Evolutionary conservation across 768 basidiomycete species (phyloP).

Genomic region (Phaeotremella skinneri): DNA sequence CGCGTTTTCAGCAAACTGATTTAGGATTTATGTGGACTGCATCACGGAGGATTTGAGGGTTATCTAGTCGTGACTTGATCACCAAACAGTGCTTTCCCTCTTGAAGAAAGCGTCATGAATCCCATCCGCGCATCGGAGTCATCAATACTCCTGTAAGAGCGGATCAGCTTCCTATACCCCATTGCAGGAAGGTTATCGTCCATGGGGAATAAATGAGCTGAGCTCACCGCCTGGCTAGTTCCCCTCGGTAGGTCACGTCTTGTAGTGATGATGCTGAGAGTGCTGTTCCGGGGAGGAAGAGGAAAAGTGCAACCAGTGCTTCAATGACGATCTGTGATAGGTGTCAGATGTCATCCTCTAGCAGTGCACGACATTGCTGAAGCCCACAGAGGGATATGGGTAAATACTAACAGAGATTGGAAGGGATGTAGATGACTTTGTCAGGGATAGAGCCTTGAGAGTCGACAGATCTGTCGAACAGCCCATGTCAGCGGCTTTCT

Average conservation of each 20-base stretch:
- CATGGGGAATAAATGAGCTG: neutral
- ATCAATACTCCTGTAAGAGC: constrained; percentile 25
- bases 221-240: constrained; percentile 43
- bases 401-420: constrained; percentile 40
- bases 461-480: constrained; percentile 43
- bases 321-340: constrained; percentile 41
- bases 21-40: no score
- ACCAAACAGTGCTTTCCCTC: constrained; percentile 33
- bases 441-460: constrained; percentile 40
- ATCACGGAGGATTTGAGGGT: no score
- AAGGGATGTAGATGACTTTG: constrained; percentile 20
- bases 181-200: neutral
- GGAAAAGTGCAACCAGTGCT: constrained; percentile 36
- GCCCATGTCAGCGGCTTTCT: neutral
- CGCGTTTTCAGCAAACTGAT: no score
- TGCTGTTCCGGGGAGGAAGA: constrained; percentile 46
- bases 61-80: no score
- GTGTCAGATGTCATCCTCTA: no score
- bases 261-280: constrained; percentile 31
- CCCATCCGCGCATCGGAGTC: constrained; percentile 42
- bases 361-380: no score
- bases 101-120: constrained; percentile 29
- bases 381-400: neutral
- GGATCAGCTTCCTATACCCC: constrained; percentile 8
- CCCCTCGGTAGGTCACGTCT: constrained; percentile 49